A percentile compares a stretch with the other conserved stretches of the same genome.
phyloP scores from a whole-genome alignment of 805 yeast genomes.

The Ogataea salicorniae region DNA sequence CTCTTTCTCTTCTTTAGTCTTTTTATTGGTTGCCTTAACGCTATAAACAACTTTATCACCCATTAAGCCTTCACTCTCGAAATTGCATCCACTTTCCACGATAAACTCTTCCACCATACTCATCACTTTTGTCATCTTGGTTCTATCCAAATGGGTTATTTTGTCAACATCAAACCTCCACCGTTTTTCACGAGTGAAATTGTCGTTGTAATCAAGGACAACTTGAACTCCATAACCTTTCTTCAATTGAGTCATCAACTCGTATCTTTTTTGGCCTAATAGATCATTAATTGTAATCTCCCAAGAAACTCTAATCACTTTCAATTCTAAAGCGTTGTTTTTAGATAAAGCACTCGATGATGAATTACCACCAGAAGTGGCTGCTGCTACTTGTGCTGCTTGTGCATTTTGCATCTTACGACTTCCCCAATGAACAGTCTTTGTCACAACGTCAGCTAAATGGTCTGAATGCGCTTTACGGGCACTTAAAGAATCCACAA shows the following conservation, averaged over 20 bases:
- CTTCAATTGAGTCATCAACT: slow-evolving; percentile 39
- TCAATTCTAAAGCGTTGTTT: slow-evolving; percentile 31
- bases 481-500: slow-evolving; percentile 20
- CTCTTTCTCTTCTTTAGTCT: neutral
- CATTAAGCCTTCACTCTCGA: slow-evolving; percentile 17
- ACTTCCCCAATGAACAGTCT: slow-evolving; percentile 4
- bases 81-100: slow-evolving; percentile 22
- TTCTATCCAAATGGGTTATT: slow-evolving; percentile 29
- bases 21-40: slow-evolving; percentile 9
- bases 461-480: slow-evolving; percentile 26
- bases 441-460: slow-evolving; percentile 18
- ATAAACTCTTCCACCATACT: neutral
- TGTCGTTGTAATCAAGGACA: slow-evolving; percentile 36
- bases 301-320: slow-evolving; percentile 50
- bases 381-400: slow-evolving; percentile 5
- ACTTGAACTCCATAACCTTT: slow-evolving; percentile 40
- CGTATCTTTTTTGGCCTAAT: slow-evolving; percentile 46
- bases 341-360: neutral
- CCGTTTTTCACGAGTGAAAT: slow-evolving; percentile 16
- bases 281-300: slow-evolving; percentile 50
- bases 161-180: slow-evolving; percentile 2
- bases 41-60: slow-evolving; percentile 16
- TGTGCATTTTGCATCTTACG: slow-evolving; percentile 9
- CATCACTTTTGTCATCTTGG: slow-evolving; percentile 8
- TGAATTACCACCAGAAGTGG: neutral